Evolutionary conservation across 208 protist species (phyloP).

Genomic region (Trypanosoma avium): DNA sequence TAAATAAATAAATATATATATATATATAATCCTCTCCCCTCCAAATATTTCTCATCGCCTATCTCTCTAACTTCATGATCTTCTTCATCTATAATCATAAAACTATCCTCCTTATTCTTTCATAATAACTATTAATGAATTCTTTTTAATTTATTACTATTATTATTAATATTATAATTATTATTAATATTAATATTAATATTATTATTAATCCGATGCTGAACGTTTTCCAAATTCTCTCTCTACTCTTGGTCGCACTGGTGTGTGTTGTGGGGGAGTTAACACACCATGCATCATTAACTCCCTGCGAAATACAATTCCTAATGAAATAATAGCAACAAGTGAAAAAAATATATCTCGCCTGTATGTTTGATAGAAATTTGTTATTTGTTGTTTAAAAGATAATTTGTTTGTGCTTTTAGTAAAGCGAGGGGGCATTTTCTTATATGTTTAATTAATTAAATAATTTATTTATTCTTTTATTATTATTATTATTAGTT

Average conservation of each 20-base stretch:
- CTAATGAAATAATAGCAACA: conserved; percentile 50
- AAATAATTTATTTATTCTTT: not conserved
- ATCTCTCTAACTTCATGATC: no score
- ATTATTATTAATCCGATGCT: no score
- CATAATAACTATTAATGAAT: no score
- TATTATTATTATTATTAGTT: not conserved
- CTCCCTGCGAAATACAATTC: conserved; percentile 45
- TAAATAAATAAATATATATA: no score
- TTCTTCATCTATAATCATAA: no score
- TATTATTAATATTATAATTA: no score
- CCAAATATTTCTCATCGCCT: no score
- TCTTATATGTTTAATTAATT: not conserved
- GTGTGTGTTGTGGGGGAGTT: conserved; percentile 24
- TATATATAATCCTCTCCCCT: no score
- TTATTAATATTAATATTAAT: no score
- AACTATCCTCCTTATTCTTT: no score
- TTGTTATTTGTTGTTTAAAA: conserved; percentile 28
- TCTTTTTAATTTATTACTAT: no score
- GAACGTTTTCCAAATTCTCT: conserved; percentile 53
- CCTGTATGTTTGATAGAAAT: conserved; percentile 39
- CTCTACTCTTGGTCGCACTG: conserved; percentile 39
- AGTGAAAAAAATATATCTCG: conserved; percentile 62
- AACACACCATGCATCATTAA: conserved; percentile 54
- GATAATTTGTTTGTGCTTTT: not conserved
- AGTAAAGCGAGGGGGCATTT: conserved; percentile 9